Evolutionary conservation across 805 yeast species (phyloP), one percentile per base, ranked within the genome.

Genomic region (Ogataea zsoltii): DNA sequence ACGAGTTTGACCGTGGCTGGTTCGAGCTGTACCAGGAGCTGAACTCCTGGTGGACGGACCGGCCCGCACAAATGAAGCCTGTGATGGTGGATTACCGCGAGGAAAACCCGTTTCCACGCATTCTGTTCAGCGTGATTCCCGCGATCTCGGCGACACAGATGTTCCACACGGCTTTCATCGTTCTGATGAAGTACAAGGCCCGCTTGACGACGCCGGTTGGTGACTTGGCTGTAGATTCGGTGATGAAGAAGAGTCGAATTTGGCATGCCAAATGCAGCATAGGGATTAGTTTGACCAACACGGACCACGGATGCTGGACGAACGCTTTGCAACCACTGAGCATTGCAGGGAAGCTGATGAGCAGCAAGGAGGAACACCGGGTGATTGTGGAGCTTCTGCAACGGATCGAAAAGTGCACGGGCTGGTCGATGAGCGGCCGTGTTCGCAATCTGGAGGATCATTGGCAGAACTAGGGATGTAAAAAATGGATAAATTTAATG

Each of bases 71-170:
- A 2, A 58, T 69, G 65, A 58, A 55, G 37, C 67, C 74, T 0
- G 50, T 69, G 7, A 36, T 61, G 15, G 28, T 37, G 21, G 33
- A 44, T 14, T 47, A 48, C 17, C 60, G 63, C 13, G 64, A 58
- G 38, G 70, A 67, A 26, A 56, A 54, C 29, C 53, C 54, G 30
- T 72, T 72, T 41, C 74, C 75, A 2, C 65, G 62, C 25, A 53
- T 70, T 12, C 48, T 71, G 5, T 71, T 61, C 43, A 62, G 67
- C 23, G 70, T 70, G 44, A 70, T 70, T 1, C 70, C 75, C 0
- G 71, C 75, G 0, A 66, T 68, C 7, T 66, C 71, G 3, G 69
- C 70, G 2, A 69, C 69, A 42, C 74, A 70, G 39, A 46, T 70
- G 46, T 70, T 64, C 43, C 75, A 71, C 46, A 69, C 66, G 63